Conservation (phyloP, 306 rosid species). For the Citrullus amarus region DNA sequence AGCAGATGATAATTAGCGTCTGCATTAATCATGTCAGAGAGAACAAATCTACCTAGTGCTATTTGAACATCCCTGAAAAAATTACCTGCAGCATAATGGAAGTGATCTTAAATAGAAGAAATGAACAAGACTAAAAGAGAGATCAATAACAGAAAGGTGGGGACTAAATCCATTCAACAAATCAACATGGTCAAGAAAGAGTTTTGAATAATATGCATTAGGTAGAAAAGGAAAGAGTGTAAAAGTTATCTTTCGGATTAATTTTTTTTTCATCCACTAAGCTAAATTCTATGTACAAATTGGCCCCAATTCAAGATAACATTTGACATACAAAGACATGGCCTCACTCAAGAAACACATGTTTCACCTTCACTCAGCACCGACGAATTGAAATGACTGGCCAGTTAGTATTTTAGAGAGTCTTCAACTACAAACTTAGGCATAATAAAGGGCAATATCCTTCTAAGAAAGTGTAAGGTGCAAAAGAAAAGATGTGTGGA, state of each 20-base stretch:
- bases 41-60: conserved; percentile 87
- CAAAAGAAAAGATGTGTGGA: too few species aligned
- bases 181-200: neutral
- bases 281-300: neutral
- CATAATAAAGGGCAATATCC: too few species aligned
- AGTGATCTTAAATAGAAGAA: conserved; percentile 42
- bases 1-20: neutral
- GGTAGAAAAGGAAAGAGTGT: neutral
- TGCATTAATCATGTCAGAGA: conserved; percentile 33
- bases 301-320: neutral
- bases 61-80: conserved; percentile 90
- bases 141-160: neutral
- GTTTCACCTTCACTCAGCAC: neutral
- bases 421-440: neutral
- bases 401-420: neutral
- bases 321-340: neutral
- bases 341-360: neutral
- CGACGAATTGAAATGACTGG: neutral
- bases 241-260: neutral
- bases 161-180: neutral
- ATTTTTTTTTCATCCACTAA: neutral
- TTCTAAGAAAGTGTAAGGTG: too few species aligned
- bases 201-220: neutral
- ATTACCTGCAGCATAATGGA: conserved; percentile 83
- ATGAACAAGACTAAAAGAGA: conserved; percentile 13